Conservation (phyloP, 2,329 filamentous ascomycete species). For the Cryphonectria radicalis region DNA sequence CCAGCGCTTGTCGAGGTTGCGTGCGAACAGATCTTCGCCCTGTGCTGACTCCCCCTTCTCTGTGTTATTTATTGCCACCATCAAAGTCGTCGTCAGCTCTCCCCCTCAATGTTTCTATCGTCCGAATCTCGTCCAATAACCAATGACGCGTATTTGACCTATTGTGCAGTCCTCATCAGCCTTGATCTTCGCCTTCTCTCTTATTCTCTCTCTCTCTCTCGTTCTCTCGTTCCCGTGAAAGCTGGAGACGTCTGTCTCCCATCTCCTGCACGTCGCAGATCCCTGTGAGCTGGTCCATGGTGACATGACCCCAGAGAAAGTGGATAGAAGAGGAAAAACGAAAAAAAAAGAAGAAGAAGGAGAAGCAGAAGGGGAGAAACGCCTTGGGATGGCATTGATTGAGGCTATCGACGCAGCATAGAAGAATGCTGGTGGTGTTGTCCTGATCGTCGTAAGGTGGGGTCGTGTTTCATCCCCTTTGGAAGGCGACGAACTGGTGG, state of each 20-base stretch:
- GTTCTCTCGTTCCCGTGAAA: not conserved
- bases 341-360: not conserved
- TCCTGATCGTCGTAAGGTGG: conserved; percentile 2
- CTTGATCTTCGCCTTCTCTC: not conserved
- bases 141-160: not conserved
- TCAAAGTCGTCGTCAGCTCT: conserved; percentile 2
- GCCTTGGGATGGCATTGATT: not conserved
- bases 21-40: not conserved
- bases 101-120: not conserved
- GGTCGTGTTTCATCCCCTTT: conserved; percentile 25
- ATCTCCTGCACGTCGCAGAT: not conserved
- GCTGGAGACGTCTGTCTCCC: not conserved
- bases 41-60: not conserved
- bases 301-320: not conserved
- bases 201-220: too few species aligned
- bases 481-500: not conserved
- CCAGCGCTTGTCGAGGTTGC: not conserved
- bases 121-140: not conserved
- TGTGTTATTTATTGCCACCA: not conserved
- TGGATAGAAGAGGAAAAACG: not conserved
- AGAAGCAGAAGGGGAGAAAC: not conserved
- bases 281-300: not conserved
- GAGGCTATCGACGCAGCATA: not conserved
- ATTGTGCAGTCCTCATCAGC: not conserved
- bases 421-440: not conserved